Evolutionary conservation across 106 monocot species (phyloP).

Genomic region (Dioscorea alata): DNA sequence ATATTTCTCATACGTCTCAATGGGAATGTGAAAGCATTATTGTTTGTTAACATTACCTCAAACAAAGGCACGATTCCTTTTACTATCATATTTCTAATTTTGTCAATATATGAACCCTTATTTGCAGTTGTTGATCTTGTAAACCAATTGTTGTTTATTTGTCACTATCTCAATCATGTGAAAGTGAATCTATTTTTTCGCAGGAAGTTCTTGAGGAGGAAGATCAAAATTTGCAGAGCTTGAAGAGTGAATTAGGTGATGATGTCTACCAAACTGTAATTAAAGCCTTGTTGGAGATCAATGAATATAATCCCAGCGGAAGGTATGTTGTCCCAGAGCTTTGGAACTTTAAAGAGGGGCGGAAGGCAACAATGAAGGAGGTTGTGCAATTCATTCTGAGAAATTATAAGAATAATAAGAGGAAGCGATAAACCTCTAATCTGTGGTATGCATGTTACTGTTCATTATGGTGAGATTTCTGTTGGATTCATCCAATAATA

Average conservation of each 20-base stretch:
- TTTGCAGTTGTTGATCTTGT: too few species aligned
- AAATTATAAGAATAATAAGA: slow-evolving; percentile 26
- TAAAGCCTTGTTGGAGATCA: slow-evolving; percentile 36
- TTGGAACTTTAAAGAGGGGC: slow-evolving; percentile 28
- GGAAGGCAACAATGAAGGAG: slow-evolving; percentile 39
- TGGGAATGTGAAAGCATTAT: too few species aligned
- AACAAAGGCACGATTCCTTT: too few species aligned
- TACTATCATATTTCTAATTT: too few species aligned
- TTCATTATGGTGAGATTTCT: too few species aligned
- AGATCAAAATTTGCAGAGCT: slow-evolving; percentile 22
- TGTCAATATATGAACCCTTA: too few species aligned
- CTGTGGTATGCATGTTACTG: too few species aligned
- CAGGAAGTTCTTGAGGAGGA: slow-evolving; percentile 43
- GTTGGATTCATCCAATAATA: too few species aligned
- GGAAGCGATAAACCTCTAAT: slow-evolving; percentile 7
- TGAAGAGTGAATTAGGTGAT: slow-evolving; percentile 32
- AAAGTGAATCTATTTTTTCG: neutral
- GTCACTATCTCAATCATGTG: too few species aligned
- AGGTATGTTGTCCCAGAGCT: slow-evolving; percentile 29
- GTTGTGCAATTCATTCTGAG: slow-evolving; percentile 26
- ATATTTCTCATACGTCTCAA: too few species aligned
- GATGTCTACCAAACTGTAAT: slow-evolving; percentile 23
- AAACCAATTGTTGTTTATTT: too few species aligned
- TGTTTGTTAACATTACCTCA: too few species aligned
- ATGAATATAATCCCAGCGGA: slow-evolving; percentile 43